Evolutionary conservation across 257 asterid genomes (phyloP).

Genomic region (Striga asiatica): DNA sequence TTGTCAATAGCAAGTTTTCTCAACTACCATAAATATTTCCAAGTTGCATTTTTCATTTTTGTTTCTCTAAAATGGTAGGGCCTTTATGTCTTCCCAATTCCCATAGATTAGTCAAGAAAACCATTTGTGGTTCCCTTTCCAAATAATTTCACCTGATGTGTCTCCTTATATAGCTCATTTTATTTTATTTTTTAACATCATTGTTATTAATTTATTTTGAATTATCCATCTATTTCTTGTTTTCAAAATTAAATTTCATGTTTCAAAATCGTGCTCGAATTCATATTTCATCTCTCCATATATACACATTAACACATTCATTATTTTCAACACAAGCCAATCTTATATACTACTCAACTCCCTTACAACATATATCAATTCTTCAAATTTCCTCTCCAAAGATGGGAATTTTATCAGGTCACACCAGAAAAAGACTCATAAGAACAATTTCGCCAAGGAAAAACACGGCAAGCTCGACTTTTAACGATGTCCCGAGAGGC

Average conservation of each 20-base stretch:
- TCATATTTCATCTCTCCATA: conserved; percentile 2
- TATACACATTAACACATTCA: background rate
- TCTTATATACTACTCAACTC: no score
- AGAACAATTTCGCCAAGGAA: conserved; percentile 23
- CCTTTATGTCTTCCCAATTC: conserved; percentile 14
- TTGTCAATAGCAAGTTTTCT: conserved; percentile 14
- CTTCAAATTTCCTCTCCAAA: background rate
- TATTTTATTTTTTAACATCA: no score
- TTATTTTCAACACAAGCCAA: background rate
- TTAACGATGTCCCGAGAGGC: conserved; percentile 27
- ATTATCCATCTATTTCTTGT: no score
- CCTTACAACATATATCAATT: background rate
- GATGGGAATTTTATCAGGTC: conserved; percentile 22
- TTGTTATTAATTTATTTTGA: no score
- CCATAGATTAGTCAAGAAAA: conserved; percentile 11
- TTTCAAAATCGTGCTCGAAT: no score
- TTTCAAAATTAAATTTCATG: no score
- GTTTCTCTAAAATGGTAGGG: conserved; percentile 22
- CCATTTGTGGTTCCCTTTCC: conserved; percentile 15
- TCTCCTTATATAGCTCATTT: conserved; percentile 3
- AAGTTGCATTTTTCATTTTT: conserved; percentile 15
- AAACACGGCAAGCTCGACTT: background rate
- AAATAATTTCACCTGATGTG: conserved; percentile 24
- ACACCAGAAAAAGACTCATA: conserved; percentile 18
- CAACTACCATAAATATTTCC: background rate